Base-by-base conservation (phyloP, 2,329 filamentous ascomycete species). In the Botrytis elliptica region DNA sequence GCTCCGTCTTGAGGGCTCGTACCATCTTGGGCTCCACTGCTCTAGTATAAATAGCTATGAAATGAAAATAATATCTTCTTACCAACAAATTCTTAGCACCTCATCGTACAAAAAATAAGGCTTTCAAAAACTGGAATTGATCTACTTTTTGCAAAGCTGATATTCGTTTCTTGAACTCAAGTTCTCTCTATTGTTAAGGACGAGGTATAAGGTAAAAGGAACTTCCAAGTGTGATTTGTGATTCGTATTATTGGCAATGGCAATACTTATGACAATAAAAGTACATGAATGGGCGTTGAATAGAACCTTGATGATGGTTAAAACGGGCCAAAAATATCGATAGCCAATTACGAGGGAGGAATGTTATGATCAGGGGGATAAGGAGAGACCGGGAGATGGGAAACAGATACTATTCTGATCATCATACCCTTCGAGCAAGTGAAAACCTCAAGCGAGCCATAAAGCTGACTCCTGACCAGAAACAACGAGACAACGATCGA, bases 1-100 rank as follows among this genome's bases (percentile, higher is more conserved):
- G 12, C 25, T 5, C 5, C 2, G 3, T n/a, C 25, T 16, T 3
- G 1, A 55, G 2, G 9, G 4, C 2, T n/a, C 12, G 2, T n/a
- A 16, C 12, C 7, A 3, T n/a, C 0, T n/a, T 3, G 4, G 0
- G 25, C 25, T 52, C 5, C 4, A 52, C 25, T 46, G 3, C 8
- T 9, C 4, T 12, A 52, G 1, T 14, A 1, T n/a, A n/a, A n/a
- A 14, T n/a, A 52, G 4, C 4, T 12, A 12, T 14, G 25, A n/a
- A 52, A n/a, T 52, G 4, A 1, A 14, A 14, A 14, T 25, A 2
- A 52, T 52, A 52, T 14, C 4, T 3, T 52, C 9, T 3, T 14
- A 5, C 46, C 22, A 52, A 22, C 4, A 22, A 25, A 46, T 1
- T 46, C 44, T 46, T 7, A 20, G 8, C 18, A 0, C 7, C 0